A percentile compares a stretch with the other conserved stretches of the same genome.
phyloP scores from a whole-genome alignment of 202 grass and related monocot genomes.

The Eragrostis tef region DNA sequence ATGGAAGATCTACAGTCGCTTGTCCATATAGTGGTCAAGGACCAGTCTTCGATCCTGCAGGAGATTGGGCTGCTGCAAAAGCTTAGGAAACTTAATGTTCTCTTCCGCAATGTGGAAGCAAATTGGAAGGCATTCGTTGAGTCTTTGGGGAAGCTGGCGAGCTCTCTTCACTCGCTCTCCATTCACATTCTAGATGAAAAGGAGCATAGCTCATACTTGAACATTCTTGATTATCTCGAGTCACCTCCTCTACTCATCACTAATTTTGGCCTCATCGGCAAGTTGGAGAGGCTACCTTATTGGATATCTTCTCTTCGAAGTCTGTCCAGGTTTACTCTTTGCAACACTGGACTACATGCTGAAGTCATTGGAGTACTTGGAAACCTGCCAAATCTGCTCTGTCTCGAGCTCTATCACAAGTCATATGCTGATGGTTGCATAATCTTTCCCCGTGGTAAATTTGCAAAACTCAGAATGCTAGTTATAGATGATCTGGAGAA shows the following conservation, averaged over 20 bases:
- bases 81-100: slow-evolving; percentile 42
- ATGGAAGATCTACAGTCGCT: slow-evolving; percentile 42
- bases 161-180: slow-evolving; percentile 15
- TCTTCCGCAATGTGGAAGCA: slow-evolving; percentile 15
- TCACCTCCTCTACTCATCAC: slow-evolving; percentile 38
- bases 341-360: slow-evolving; percentile 11
- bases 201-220: neutral
- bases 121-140: slow-evolving; percentile 28
- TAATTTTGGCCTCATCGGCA: slow-evolving; percentile 5
- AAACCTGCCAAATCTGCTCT: slow-evolving; percentile 46
- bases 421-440: slow-evolving; percentile 40
- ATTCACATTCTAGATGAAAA: slow-evolving; percentile 26
- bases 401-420: slow-evolving; percentile 45
- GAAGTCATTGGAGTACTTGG: slow-evolving; percentile 36
- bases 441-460: neutral
- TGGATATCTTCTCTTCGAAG: slow-evolving; percentile 34
- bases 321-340: slow-evolving; percentile 32
- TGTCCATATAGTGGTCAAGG: slow-evolving; percentile 43
- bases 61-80: slow-evolving; percentile 37
- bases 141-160: slow-evolving; percentile 20
- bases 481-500: slow-evolving; percentile 35
- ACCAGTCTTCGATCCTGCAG: slow-evolving; percentile 5
- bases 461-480: slow-evolving; percentile 27
- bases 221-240: slow-evolving; percentile 4
- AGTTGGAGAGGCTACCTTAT: slow-evolving; percentile 21